Conservation (phyloP, 2,329 filamentous ascomycete genomes). For the Diplodia intermedia region DNA sequence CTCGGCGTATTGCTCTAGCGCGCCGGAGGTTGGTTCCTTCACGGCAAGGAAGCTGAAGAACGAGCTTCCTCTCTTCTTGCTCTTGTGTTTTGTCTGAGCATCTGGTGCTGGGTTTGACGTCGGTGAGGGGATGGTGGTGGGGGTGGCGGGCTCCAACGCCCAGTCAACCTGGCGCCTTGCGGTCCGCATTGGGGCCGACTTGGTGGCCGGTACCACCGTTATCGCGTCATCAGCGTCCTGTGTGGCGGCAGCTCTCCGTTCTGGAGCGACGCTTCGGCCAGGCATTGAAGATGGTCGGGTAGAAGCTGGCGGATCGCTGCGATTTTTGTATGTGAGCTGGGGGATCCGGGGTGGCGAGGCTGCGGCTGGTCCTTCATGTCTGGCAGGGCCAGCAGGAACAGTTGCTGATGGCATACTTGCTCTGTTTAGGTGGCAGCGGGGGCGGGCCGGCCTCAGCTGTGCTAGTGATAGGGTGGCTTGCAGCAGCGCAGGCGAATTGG, state of each 20-base stretch:
- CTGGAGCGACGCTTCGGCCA: neutral
- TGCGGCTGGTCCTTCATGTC: conserved; percentile 2
- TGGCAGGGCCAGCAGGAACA: neutral
- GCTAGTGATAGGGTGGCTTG: conserved; percentile 20
- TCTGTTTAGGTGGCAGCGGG: neutral
- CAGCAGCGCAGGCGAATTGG: neutral
- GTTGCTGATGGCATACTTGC: conserved; percentile 17
- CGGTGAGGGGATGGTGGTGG: neutral
- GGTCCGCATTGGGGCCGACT: neutral
- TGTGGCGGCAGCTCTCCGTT: neutral
- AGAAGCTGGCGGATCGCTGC: conserved; percentile 5
- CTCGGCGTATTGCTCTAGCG: conserved; percentile 55
- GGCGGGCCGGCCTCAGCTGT: conserved; percentile 13
- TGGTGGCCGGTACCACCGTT: conserved; percentile 4
- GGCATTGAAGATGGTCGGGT: neutral
- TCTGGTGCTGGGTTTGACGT: neutral
- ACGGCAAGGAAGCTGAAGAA: conserved; percentile 56
- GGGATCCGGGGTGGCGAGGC: conserved; percentile 11
- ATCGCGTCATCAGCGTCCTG: conserved; percentile 9
- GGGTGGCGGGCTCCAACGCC: neutral
- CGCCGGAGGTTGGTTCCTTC: conserved; percentile 58
- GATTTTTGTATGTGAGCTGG: conserved; percentile 30
- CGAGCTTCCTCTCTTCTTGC: conserved; percentile 40
- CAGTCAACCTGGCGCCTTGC: conserved; percentile 17
- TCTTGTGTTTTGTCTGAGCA: neutral